Evolutionary conservation across 345 rosid genomes (phyloP).

Genomic region (Cochlearia excelsa): DNA sequence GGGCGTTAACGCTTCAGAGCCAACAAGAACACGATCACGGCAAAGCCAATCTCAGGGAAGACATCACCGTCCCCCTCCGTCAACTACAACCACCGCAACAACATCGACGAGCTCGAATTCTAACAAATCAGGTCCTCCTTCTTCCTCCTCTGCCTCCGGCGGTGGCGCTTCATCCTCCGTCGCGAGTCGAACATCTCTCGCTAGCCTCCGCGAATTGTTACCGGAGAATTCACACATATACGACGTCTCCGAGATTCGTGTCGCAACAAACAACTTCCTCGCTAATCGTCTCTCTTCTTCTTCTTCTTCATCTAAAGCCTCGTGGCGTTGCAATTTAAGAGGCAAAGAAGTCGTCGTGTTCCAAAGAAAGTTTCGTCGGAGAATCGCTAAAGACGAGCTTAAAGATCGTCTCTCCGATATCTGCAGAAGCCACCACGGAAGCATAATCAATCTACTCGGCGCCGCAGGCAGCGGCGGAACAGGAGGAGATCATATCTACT

Average conservation of each 20-base stretch:
- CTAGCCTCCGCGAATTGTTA: constrained; percentile 62
- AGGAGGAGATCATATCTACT: constrained; percentile 58
- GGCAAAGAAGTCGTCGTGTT: constrained; percentile 59
- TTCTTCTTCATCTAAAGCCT: constrained; percentile 55
- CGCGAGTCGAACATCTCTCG: constrained; percentile 49
- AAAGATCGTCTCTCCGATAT: constrained; percentile 51
- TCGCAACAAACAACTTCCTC: constrained; percentile 90
- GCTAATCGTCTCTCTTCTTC: constrained; percentile 56
- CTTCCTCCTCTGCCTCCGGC: constrained; percentile 20
- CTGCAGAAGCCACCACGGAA: constrained; percentile 69
- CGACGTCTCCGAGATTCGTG: constrained; percentile 69
- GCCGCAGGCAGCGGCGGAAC: constrained; percentile 46
- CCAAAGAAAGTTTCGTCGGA: constrained; percentile 68
- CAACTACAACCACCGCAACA: constrained; percentile 2
- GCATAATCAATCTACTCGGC: constrained; percentile 67
- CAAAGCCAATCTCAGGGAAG: constrained; percentile 32
- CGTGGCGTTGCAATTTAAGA: constrained; percentile 78
- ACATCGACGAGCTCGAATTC: constrained; percentile 18
- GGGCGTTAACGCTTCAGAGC: constrained; percentile 51
- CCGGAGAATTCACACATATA: constrained; percentile 76
- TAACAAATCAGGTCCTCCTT: constrained; percentile 25
- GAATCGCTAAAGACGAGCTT: constrained; percentile 41
- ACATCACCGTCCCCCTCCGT: constrained; percentile 17
- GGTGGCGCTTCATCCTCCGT: constrained; percentile 24
- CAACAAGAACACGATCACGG: constrained; percentile 31